Evolutionary conservation across 495 filamentous ascomycete genomes (phyloP), one percentile per base, ranked within the genome.

Genomic region (Hypoxylon crocopeplum): DNA sequence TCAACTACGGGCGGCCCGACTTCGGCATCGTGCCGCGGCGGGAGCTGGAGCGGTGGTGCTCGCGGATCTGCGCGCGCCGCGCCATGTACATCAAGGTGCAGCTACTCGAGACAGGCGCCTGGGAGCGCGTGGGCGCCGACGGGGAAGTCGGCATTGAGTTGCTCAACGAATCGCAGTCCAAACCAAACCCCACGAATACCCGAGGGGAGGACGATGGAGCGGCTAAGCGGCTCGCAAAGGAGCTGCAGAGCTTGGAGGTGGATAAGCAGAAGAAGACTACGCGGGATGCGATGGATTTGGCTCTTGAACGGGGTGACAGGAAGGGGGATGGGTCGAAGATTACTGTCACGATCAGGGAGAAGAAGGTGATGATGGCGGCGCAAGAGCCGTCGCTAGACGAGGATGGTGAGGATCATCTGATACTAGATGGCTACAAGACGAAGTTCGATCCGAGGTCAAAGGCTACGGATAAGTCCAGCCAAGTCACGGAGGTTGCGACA

Each of bases 21-120:
- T 75, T 84, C 71, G 80, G 82, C 56, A 77, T 78, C 52, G 75
- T 82, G 17, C 82, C 88, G 8, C 81, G 77, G 7, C 82, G 84
- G 47, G 82, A 87, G 62, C 62, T 93, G 7, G 91, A 95, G 72
- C 87, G 88, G 67, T 98, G 95, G 91, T 98, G 94, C 69, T 89
- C 86, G 0, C 82, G 88, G 37, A 77, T 77, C 13, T 98, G 94
- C 78, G 88, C 87, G 1, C 80, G 85, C 59, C 79, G 88, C 30
- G 92, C 89, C 13, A 75, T 96, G 60, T 95, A 89, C 72, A 77
- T 98, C 55, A 88, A 90, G 61, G 88, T 93, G 32, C 94, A 98
- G 75, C 80, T 98, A 20, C 85, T 76, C 29, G 86, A 90, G 57
- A 83, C 85, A 54, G 89, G 90, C 0, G 87, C 88, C 6, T 94